Percentiles rank a stretch among this genome's conserved stretches.
phyloP scores from a whole-genome alignment of 2,329 filamentous ascomycete species.

The Penicillium sp. region DNA sequence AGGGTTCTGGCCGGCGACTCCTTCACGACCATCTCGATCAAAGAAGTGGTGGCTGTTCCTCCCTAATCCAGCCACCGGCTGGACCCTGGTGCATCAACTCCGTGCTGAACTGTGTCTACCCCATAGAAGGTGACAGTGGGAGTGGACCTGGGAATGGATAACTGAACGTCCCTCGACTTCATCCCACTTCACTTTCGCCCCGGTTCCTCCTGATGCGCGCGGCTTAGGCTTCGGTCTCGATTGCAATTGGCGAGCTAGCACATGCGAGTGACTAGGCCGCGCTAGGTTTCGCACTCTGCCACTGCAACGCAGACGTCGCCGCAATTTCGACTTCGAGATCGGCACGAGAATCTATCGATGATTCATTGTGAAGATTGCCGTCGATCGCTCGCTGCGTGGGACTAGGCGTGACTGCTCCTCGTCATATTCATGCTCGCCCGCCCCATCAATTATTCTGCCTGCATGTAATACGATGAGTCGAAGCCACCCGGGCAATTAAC shows the following conservation, averaged over 20 bases:
- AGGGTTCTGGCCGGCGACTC: constrained; percentile 7
- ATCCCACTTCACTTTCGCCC: constrained; percentile 16
- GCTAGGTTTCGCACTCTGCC: neutral
- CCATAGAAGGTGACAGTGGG: constrained; percentile 11
- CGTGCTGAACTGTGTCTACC: constrained; percentile 3
- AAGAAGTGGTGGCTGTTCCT: constrained; percentile 17
- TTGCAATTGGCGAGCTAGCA: constrained; percentile 7
- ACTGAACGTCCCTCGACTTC: neutral
- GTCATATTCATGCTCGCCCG: constrained; percentile 10
- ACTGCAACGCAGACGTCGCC: no score
- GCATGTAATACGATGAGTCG: neutral
- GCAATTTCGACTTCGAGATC: no score
- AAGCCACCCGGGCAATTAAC: neutral
- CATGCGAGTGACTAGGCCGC: constrained; percentile 11
- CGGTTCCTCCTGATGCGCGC: no score
- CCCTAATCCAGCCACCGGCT: constrained; percentile 19
- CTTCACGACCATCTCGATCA: constrained; percentile 1
- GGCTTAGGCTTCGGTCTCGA: constrained; percentile 13
- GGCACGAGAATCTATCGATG: no score
- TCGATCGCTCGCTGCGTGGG: constrained; percentile 10
- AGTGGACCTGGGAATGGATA: no score
- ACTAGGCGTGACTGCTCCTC: neutral
- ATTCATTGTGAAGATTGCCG: constrained; percentile 12
- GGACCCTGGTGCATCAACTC: constrained; percentile 7
- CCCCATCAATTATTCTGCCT: neutral